A percentile compares a stretch with the other conserved stretches of the same genome.
These are phyloP conservation scores for Amanita pseudoporphyria DNA, from an alignment of 768 basidiomycete species.

Conservation along the genomic window DNA sequence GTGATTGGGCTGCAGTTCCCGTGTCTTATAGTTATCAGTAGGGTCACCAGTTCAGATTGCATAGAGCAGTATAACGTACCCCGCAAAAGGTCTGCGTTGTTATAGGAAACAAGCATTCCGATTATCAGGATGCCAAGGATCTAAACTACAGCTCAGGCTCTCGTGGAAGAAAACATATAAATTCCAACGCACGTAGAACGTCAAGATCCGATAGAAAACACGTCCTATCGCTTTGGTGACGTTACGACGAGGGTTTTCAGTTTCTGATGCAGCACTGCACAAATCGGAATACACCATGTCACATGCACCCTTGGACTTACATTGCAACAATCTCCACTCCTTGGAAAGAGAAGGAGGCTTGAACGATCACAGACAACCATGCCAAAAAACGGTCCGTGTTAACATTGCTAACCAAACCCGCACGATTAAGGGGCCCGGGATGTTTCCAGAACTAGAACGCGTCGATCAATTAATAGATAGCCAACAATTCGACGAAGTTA, in stretches of 20 bases:
- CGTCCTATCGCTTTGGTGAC: slow-evolving; percentile 67
- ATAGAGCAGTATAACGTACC: slow-evolving; percentile 11
- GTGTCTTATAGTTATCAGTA: slow-evolving; percentile 16
- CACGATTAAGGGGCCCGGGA: slow-evolving; percentile 50
- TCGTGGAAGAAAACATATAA: not conserved
- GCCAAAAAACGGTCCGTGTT: slow-evolving; percentile 40
- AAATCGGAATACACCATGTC: slow-evolving; percentile 2
- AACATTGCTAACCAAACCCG: slow-evolving; percentile 31
- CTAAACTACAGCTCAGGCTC: too few relatives aligned
- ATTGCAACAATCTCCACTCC: slow-evolving; percentile 70
- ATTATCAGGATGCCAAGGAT: slow-evolving; percentile 64
- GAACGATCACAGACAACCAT: slow-evolving; percentile 33
- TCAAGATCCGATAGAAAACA: slow-evolving; percentile 71
- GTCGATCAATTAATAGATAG: not conserved
- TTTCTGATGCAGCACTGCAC: slow-evolving; percentile 62
- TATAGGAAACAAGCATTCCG: slow-evolving; percentile 71
- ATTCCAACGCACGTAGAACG: slow-evolving; percentile 53
- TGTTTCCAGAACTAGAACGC: slow-evolving; percentile 51
- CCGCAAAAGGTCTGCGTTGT: slow-evolving; percentile 44
- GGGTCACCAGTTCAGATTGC: not conserved
- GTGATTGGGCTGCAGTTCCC: slow-evolving; percentile 67
- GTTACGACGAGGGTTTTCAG: slow-evolving; percentile 67
- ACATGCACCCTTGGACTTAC: slow-evolving; percentile 21
- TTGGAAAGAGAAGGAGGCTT: slow-evolving; percentile 67
- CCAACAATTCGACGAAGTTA: not conserved